Evolutionary conservation across 768 basidiomycete genomes (phyloP), one percentile per base, ranked within the genome.

Genomic region (Gloeopeniophorella convolvens): DNA sequence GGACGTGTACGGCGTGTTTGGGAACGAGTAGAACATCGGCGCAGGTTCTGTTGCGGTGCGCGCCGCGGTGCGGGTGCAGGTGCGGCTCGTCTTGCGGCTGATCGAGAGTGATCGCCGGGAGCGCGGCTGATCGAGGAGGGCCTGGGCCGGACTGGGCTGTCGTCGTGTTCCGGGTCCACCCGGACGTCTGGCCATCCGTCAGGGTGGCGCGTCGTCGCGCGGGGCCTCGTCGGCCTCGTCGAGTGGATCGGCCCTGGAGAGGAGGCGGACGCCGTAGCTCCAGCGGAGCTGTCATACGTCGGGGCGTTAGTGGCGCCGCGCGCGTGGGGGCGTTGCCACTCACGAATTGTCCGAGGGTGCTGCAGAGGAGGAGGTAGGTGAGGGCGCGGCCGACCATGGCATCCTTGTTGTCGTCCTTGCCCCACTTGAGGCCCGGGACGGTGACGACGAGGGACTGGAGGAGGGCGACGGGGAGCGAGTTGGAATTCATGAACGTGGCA

Each of bases 291-390:
- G 34, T 18, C 10, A 16, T 27, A n/a, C n/a, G n/a, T n/a, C n/a
- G n/a, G n/a, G n/a, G n/a, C n/a, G n/a, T n/a, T n/a, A n/a, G n/a
- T n/a, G n/a, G n/a, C n/a, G n/a, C n/a, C n/a, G n/a, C n/a, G n/a
- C n/a, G n/a, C n/a, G n/a, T n/a, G n/a, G n/a, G n/a, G n/a, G 45
- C 3, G 32, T 11, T 16, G 1, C 23, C 2, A 75, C 85, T 59
- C 61, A 92, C 89, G 61, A 97, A 81, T 92, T 95, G 95, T 36
- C 96, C 96, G 27, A 98, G 75, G 0, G 94, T 96, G 51, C 89
- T 92, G 65, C 94, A 94, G 18, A 97, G 73, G 6, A 96, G 89
- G 37, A 95, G 77, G 62, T 95, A 94, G 0, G 86, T 87, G 48
- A 95, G 70, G 0, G 89, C 91, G 7, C 96, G 78, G 26, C 94